phyloP scores from a whole-genome alignment of 2,329 filamentous ascomycete genomes.

The Diaporthe vaccinii region DNA sequence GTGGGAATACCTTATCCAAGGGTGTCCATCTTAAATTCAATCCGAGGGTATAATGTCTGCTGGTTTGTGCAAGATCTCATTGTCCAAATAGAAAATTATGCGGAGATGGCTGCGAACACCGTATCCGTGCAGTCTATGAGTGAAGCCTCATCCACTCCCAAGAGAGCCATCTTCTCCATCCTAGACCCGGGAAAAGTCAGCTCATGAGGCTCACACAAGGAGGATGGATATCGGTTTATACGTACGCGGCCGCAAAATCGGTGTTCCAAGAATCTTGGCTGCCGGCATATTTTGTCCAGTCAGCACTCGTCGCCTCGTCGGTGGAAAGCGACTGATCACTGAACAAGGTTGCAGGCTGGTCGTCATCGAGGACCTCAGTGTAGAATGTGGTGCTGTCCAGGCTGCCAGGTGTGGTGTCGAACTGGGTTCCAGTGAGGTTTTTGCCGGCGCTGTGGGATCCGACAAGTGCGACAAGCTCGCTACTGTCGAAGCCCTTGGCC shows the following conservation, averaged over 20 bases:
- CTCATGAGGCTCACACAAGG: constrained; percentile 29
- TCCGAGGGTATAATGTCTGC: background rate
- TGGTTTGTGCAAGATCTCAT: background rate
- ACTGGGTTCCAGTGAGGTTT: constrained; percentile 42
- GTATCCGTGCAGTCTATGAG: constrained; percentile 47
- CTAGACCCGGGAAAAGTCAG: background rate
- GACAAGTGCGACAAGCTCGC: constrained; percentile 47
- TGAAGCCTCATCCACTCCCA: constrained; percentile 45
- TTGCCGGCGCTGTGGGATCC: constrained; percentile 47
- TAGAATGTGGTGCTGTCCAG: constrained; percentile 46
- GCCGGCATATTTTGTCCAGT: constrained; percentile 45
- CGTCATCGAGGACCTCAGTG: constrained; percentile 46
- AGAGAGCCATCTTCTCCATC: constrained; percentile 46
- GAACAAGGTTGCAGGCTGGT: constrained; percentile 43
- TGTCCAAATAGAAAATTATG: background rate
- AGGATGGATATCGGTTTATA: constrained; percentile 10
- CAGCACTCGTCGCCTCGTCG: constrained; percentile 43
- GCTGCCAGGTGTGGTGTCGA: constrained; percentile 44
- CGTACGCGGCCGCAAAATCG: constrained; percentile 47
- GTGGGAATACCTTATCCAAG: background rate
- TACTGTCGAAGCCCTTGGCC: constrained; percentile 45
- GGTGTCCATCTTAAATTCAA: background rate
- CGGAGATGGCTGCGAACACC: background rate
- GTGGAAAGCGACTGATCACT: constrained; percentile 46
- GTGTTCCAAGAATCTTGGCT: constrained; percentile 44